These are phyloP conservation scores for Fusarium sp. DNA, from an alignment of 2,329 filamentous ascomycete species.

Conservation along the genomic window DNA sequence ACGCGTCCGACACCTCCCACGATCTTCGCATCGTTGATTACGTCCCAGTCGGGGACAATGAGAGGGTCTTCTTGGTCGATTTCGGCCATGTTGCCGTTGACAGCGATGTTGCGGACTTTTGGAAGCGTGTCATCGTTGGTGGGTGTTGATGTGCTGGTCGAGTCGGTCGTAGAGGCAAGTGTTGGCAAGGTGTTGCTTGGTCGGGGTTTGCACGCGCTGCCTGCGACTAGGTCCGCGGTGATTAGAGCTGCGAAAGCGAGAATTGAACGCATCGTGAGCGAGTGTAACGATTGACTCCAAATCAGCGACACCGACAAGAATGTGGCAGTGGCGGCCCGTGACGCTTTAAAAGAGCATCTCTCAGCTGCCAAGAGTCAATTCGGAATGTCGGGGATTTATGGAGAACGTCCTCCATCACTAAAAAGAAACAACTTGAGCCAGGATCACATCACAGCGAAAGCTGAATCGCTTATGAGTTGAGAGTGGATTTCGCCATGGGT, in stretches of 20 bases:
- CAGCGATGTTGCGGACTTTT: neutral
- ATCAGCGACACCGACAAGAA: too few relatives aligned
- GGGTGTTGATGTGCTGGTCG: neutral
- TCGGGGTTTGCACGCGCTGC: constrained; percentile 9
- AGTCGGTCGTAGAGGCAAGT: neutral
- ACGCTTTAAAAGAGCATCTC: neutral
- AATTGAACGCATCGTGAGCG: neutral
- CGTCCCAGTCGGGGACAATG: neutral
- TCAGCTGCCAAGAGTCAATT: neutral
- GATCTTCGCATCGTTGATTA: neutral
- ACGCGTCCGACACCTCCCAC: constrained; percentile 6
- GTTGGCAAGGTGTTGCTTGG: neutral
- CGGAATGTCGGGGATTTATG: too few relatives aligned
- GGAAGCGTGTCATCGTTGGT: neutral
- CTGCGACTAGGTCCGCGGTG: neutral
- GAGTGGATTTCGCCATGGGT: neutral
- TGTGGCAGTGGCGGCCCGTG: neutral
- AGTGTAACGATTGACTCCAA: neutral
- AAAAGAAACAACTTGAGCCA: neutral
- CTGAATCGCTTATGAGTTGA: neutral
- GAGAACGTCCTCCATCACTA: neutral
- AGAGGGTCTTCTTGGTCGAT: neutral
- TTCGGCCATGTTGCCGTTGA: constrained; percentile 17
- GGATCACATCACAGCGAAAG: neutral
- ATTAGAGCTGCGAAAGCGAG: neutral